These are phyloP conservation scores for Tolypocladium pustulatum DNA, from an alignment of 2,329 filamentous ascomycete species.

Conservation along the genomic window DNA sequence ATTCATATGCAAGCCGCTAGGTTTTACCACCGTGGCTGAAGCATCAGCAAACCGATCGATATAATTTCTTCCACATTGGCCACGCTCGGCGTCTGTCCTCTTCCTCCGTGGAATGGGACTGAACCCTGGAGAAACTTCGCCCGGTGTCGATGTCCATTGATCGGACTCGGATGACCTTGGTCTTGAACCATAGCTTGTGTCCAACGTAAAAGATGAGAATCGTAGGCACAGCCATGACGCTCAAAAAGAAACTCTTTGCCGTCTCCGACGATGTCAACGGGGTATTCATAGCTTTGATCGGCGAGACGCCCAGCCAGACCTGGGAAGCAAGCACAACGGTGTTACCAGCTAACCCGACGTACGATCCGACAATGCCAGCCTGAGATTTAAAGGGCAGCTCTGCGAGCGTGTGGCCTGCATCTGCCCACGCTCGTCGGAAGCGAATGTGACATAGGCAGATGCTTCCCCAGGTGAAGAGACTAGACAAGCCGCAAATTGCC, in stretches of 20 bases:
- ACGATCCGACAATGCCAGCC: conserved; percentile 69
- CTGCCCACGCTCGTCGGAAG: conserved; percentile 69
- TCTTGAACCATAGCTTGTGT: conserved; percentile 69
- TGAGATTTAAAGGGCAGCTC: conserved; percentile 77
- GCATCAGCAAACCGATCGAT: conserved; percentile 58
- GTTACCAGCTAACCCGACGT: conserved; percentile 69
- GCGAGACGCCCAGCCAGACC: conserved; percentile 79
- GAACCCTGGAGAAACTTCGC: conserved; percentile 72
- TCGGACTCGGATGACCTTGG: conserved; percentile 51
- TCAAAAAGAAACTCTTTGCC: conserved; percentile 61
- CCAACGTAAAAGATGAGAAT: conserved; percentile 56
- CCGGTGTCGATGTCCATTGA: conserved; percentile 87
- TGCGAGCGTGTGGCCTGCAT: conserved; percentile 54
- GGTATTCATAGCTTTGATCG: conserved; percentile 33
- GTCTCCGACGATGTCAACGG: conserved; percentile 13
- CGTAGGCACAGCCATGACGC: conserved; percentile 60
- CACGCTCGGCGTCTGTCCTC: conserved; percentile 59
- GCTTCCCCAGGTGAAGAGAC: conserved; percentile 70
- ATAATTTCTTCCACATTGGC: conserved; percentile 68
- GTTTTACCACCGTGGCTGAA: not conserved
- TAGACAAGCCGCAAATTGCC: conserved; percentile 61
- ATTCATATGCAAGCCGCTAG: not conserved
- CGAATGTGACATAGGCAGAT: conserved; percentile 86
- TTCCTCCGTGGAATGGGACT: conserved; percentile 70
- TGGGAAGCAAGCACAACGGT: conserved; percentile 66